Evolutionary conservation across 2,329 filamentous ascomycete species (phyloP).

Genomic region (Ascochyta koolunga): DNA sequence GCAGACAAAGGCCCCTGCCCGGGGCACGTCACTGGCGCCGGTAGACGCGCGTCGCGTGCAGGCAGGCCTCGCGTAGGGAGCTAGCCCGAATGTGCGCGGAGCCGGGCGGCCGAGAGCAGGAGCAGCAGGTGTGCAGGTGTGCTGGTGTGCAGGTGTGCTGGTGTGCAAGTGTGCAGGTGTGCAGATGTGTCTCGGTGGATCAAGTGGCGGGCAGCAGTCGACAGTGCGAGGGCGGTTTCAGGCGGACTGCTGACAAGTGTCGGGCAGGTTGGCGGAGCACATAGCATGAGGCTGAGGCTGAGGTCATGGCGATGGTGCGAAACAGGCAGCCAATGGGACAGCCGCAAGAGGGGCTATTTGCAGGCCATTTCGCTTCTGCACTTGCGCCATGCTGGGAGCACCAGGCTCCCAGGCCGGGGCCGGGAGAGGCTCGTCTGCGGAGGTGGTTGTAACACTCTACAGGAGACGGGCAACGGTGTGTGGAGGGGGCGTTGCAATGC

Average conservation of each 20-base stretch:
- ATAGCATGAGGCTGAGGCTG: slow-evolving; percentile 5
- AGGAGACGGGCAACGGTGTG: slow-evolving; percentile 3
- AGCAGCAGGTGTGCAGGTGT: too few species aligned
- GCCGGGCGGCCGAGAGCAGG: too few species aligned
- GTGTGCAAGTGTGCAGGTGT: too few species aligned
- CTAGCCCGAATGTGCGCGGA: not conserved
- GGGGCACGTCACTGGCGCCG: too few species aligned
- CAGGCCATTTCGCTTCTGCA: not conserved
- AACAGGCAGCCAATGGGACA: slow-evolving; percentile 21
- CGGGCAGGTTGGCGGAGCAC: slow-evolving; percentile 4
- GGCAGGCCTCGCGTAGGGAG: not conserved
- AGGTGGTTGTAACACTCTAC: slow-evolving; percentile 11
- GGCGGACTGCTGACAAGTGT: slow-evolving; percentile 2
- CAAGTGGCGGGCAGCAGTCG: not conserved
- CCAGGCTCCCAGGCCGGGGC: slow-evolving; percentile 1
- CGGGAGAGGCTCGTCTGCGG: slow-evolving; percentile 1
- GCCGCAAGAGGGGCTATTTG: slow-evolving; percentile 12
- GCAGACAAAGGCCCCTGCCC: not conserved
- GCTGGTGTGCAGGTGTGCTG: too few species aligned
- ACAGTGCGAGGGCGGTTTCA: too few species aligned
- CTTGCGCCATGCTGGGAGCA: not conserved
- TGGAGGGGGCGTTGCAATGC: slow-evolving; percentile 5
- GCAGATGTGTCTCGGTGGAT: not conserved
- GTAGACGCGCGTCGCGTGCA: slow-evolving; percentile 6
- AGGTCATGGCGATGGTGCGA: too few species aligned